A percentile compares a stretch with the other conserved stretches of the same genome.
These are phyloP conservation scores for Crataegus laevigata DNA, from an alignment of 306 rosid genomes.

Conservation along the genomic window DNA sequence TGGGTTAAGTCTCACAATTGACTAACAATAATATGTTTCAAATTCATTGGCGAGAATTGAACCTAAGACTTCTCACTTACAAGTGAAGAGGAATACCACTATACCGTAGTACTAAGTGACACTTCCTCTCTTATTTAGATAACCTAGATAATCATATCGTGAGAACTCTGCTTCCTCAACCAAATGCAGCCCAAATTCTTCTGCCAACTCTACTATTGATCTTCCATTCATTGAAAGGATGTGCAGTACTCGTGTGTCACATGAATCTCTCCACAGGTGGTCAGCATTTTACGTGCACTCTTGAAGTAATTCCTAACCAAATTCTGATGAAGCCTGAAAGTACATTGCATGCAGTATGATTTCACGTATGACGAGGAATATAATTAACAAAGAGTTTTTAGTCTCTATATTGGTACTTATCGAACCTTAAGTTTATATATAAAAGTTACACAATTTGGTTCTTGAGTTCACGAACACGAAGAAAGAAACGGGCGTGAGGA, in stretches of 20 bases:
- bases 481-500: too few relatives aligned
- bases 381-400: too few relatives aligned
- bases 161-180: not conserved
- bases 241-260: slow-evolving; percentile 33
- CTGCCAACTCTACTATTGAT: slow-evolving; percentile 16
- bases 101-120: too few relatives aligned
- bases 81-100: too few relatives aligned
- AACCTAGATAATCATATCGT: slow-evolving; percentile 1
- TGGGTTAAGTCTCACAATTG: too few relatives aligned
- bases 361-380: not conserved
- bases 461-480: too few relatives aligned
- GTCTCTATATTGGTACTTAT: too few relatives aligned
- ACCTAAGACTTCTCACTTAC: too few relatives aligned
- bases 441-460: too few relatives aligned
- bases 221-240: slow-evolving; percentile 25
- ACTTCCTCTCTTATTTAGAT: slow-evolving; percentile 33
- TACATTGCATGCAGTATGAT: not conserved
- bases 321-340: slow-evolving; percentile 20
- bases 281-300: slow-evolving; percentile 13
- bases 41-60: too few relatives aligned
- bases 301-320: slow-evolving; percentile 21
- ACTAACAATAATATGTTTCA: too few relatives aligned
- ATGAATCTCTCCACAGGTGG: slow-evolving; percentile 24
- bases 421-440: too few relatives aligned
- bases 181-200: not conserved